Percentiles rank a stretch among this genome's conserved stretches.
phyloP scores from a whole-genome alignment of 2,329 filamentous ascomycete genomes.

The Fusarium palustre region DNA sequence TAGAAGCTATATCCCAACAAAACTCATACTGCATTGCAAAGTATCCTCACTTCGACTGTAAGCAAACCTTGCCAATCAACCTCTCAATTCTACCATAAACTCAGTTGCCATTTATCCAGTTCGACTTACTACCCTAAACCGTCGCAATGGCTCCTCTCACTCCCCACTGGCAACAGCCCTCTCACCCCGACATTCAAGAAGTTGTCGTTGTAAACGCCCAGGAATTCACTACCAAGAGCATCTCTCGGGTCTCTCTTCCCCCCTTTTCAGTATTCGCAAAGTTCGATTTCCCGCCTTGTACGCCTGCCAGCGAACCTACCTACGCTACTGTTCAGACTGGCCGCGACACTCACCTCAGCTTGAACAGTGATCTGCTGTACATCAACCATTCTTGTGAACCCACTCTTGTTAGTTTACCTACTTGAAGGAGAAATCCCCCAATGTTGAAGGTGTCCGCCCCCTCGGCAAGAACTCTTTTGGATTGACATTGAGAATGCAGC shows the following conservation, averaged over 20 bases:
- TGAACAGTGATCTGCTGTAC: constrained; percentile 75
- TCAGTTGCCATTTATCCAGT: background rate
- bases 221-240: constrained; percentile 70
- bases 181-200: constrained; percentile 68
- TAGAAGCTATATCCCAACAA: background rate
- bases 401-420: constrained; percentile 64
- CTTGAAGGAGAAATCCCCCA: constrained; percentile 24
- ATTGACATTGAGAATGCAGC: constrained; percentile 54
- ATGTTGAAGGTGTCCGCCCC: constrained; percentile 1
- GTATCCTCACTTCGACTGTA: background rate
- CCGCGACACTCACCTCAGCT: constrained; percentile 66
- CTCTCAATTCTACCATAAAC: background rate
- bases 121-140: constrained; percentile 6
- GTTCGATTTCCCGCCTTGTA: constrained; percentile 73
- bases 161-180: constrained; percentile 70
- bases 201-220: constrained; percentile 63
- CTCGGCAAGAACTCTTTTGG: background rate
- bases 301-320: constrained; percentile 64
- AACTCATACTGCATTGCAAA: background rate
- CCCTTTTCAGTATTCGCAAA: constrained; percentile 75
- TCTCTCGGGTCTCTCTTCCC: constrained; percentile 66
- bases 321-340: constrained; percentile 74
- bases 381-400: constrained; percentile 77
- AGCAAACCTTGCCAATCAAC: background rate
- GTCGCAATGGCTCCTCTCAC: constrained; percentile 65